Base-by-base conservation (phyloP, 2,329 filamentous ascomycete species). In the Botrytis hyacinthi region DNA sequence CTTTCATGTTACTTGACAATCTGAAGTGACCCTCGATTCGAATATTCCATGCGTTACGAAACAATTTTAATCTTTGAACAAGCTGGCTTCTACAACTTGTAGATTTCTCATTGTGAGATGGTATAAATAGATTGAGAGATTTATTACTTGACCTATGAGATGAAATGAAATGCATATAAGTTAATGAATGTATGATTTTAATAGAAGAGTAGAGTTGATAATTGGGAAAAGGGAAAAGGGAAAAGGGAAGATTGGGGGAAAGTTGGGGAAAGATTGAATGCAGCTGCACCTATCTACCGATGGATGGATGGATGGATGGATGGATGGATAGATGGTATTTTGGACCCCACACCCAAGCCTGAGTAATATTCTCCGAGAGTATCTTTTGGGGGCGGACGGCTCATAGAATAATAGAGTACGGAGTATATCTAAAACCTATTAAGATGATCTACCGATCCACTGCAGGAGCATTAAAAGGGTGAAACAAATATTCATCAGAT, bases 371-470 rank as follows among this genome's bases (percentile, higher is more conserved):
- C 60, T 62, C 60, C 60, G 60, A 62, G 26, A 29, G 26, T 9
- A 26, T 26, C 35, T 61, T 37, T 61, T 35, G 57, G 57, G 54
- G 32, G 57, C 57, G 20, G 32, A 37, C 32, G 57, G 57, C 32
- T 37, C 10, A n/a, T 4, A 7, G 22, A 62, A 37, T n/a, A 42
- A 42, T 16, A 62, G 14, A 20, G 26, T 35, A 62, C 60, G 26
- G 37, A 42, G 26, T 26, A n/a, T 29, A n/a, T 3, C n/a, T 42
- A 29, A 57, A 57, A 32, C 14, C 29, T 57, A 18, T 29, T 4
- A 42, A 42, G 60, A 62, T 20, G 60, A 62, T 62, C 60, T 62
- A 62, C 60, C 26, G 60, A 62, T 62, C 37, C 60, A 42, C 60
- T 37, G 35, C 60, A 26, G 35, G 35, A 42, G 40, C n/a, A 57